Evolutionary conservation across 345 rosid genomes (phyloP).

Genomic region (Lepidium africanum): DNA sequence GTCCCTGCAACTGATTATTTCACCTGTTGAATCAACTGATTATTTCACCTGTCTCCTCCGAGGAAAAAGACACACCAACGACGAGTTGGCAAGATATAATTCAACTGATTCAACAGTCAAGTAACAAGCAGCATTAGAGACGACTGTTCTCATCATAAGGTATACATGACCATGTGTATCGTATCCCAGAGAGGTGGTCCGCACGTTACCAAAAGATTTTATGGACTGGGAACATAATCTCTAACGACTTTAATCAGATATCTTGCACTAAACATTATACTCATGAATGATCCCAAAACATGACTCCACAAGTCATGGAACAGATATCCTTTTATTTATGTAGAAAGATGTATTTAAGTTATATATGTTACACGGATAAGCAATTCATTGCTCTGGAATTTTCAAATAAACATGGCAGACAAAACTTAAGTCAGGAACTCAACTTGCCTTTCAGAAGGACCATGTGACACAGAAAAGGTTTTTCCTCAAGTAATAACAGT

Average conservation of each 20-base stretch:
- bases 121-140: not conserved
- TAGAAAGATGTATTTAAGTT: not conserved
- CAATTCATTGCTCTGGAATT: slow-evolving; percentile 18
- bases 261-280: not conserved
- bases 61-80: not conserved
- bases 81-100: not conserved
- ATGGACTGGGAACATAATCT: not conserved
- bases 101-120: not conserved
- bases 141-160: not conserved
- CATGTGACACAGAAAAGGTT: not conserved
- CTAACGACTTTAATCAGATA: not conserved
- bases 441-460: slow-evolving; percentile 21
- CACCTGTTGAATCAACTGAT: slow-evolving; percentile 18
- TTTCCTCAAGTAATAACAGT: slow-evolving; percentile 77
- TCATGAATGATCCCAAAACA: not conserved
- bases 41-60: slow-evolving; percentile 15
- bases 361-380: slow-evolving; percentile 14
- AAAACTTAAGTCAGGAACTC: slow-evolving; percentile 36
- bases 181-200: not conserved
- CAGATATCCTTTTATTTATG: not conserved
- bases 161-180: not conserved
- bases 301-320: slow-evolving; percentile 3
- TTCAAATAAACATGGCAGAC: slow-evolving; percentile 23
- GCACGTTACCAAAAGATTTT: not conserved
- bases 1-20: slow-evolving; percentile 10